phyloP scores from a whole-genome alignment of 495 filamentous ascomycete species.

The Aspergillus wentii region DNA sequence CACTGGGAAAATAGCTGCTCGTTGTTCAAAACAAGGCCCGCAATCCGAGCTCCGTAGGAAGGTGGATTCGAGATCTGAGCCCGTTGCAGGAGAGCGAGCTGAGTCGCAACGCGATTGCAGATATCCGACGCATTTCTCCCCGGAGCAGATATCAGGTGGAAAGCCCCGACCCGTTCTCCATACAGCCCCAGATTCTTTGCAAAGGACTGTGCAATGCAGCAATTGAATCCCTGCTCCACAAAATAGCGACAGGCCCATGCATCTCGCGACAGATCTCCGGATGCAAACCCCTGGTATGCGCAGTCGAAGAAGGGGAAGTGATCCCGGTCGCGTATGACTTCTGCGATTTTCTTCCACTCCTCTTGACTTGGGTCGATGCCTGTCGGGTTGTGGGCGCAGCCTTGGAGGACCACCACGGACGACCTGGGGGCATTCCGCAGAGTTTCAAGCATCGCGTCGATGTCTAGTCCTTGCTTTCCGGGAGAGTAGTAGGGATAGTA shows the following conservation, averaged over 20 bases:
- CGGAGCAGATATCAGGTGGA: constrained; percentile 17
- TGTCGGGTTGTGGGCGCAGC: constrained; percentile 45
- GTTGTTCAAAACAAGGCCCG: constrained; percentile 22
- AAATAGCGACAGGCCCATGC: constrained; percentile 39
- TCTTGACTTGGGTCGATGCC: constrained; percentile 36
- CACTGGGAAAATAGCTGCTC: constrained; percentile 18
- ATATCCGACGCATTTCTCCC: neutral
- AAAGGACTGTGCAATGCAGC: constrained; percentile 24
- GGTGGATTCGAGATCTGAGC: constrained; percentile 27
- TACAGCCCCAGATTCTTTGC: constrained; percentile 36
- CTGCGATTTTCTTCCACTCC: constrained; percentile 37
- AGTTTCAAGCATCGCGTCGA: constrained; percentile 3
- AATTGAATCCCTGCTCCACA: constrained; percentile 10
- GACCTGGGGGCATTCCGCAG: constrained; percentile 2
- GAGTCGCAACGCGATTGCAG: constrained; percentile 3
- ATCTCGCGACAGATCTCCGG: constrained; percentile 35
- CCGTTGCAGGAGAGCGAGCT: constrained; percentile 15
- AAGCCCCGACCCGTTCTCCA: constrained; percentile 20
- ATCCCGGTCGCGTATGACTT: constrained; percentile 19
- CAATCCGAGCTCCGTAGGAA: constrained; percentile 26
- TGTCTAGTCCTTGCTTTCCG: constrained; percentile 3
- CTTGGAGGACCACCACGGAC: constrained; percentile 33
- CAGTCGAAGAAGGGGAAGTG: constrained; percentile 41
- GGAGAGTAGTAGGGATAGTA: no score
- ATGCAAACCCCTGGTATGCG: constrained; percentile 42